Evolutionary conservation across 2,329 filamentous ascomycete genomes (phyloP).

Genomic region (Verticillium tricorpus): DNA sequence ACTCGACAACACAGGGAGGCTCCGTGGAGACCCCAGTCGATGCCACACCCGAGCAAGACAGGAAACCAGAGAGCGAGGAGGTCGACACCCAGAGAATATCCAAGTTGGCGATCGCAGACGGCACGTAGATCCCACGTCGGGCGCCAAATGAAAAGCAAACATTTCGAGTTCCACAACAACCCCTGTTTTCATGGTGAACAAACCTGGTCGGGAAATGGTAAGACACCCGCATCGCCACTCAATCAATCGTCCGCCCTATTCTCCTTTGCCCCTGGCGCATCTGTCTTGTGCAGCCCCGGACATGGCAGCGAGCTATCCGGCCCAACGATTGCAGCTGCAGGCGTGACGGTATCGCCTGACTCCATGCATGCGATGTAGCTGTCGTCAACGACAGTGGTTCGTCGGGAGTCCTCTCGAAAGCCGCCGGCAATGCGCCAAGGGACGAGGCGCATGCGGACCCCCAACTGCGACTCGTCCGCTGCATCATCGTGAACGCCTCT

Average conservation of each 20-base stretch:
- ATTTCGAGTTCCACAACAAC: neutral
- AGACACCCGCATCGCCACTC: neutral
- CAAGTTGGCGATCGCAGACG: slow-evolving; percentile 9
- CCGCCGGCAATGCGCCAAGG: neutral
- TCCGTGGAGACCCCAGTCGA: neutral
- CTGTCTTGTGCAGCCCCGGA: neutral
- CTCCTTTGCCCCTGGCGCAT: neutral
- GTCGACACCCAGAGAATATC: slow-evolving; percentile 12
- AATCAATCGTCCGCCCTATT: neutral
- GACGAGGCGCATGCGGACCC: neutral
- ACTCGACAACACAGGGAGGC: neutral
- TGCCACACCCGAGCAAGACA: slow-evolving; percentile 1
- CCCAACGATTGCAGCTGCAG: neutral
- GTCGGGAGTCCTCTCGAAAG: neutral
- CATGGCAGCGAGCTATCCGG: neutral
- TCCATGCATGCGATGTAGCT: neutral
- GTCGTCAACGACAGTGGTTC: neutral
- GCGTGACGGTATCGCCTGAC: neutral
- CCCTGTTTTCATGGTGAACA: neutral
- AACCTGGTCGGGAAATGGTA: neutral
- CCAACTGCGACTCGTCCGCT: neutral
- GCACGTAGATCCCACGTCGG: slow-evolving; percentile 1
- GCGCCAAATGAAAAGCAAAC: neutral
- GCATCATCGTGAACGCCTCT: neutral
- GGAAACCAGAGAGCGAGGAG: slow-evolving; percentile 18